Evolutionary conservation across 306 rosid species (phyloP).

Genomic region (Rosa rugosa): DNA sequence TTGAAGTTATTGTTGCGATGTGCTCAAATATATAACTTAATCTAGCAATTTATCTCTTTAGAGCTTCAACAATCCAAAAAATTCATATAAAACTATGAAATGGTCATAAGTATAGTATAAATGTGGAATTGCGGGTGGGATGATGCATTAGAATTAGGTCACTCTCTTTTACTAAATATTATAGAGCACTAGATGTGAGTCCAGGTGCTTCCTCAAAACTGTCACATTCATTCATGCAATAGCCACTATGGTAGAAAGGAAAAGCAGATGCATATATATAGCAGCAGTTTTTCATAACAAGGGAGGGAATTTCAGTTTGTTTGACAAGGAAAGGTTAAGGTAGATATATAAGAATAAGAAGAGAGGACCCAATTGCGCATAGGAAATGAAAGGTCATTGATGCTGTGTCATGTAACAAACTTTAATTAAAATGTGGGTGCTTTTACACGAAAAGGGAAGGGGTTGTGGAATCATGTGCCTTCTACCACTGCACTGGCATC

Average conservation of each 20-base stretch:
- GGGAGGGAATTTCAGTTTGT: conserved; percentile 28
- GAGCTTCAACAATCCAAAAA: too few species aligned
- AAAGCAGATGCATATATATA: not conserved
- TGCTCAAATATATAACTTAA: too few species aligned
- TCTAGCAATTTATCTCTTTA: too few species aligned
- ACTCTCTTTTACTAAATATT: not conserved
- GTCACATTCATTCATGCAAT: not conserved
- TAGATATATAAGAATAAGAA: conserved; percentile 27
- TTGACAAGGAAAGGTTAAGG: conserved; percentile 28
- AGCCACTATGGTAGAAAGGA: not conserved
- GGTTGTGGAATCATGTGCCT: conserved; percentile 65
- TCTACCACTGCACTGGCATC: conserved; percentile 26
- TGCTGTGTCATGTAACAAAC: conserved; percentile 50
- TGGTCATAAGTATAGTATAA: too few species aligned
- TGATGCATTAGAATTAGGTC: not conserved
- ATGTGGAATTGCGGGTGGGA: too few species aligned
- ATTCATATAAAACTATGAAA: too few species aligned
- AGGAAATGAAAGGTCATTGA: conserved; percentile 43
- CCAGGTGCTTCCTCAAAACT: not conserved
- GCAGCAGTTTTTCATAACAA: not conserved
- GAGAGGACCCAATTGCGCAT: conserved; percentile 25
- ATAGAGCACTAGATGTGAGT: not conserved
- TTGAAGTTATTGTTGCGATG: too few species aligned
- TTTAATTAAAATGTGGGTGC: conserved; percentile 58
- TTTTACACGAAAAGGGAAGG: conserved; percentile 53